phyloP scores from a whole-genome alignment of 2,329 filamentous ascomycete species.

The Apiospora kogelbergensis region DNA sequence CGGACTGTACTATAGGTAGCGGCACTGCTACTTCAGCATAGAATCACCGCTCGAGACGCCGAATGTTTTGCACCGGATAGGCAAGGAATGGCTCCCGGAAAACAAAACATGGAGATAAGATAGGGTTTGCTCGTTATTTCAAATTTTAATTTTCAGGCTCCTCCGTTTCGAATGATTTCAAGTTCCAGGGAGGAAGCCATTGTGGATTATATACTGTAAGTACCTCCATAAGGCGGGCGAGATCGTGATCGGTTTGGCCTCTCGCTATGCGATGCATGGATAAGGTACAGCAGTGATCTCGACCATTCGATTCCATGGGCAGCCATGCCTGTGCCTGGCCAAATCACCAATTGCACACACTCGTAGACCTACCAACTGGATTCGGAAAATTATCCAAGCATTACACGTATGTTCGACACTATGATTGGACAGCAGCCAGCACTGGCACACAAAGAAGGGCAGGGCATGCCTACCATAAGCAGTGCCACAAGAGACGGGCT shows the following conservation, averaged over 20 bases:
- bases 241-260: neutral
- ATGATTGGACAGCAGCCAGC: neutral
- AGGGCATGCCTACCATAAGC: neutral
- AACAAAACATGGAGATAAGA: constrained; percentile 6
- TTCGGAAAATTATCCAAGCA: neutral
- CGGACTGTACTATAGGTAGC: neutral
- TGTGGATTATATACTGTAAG: neutral
- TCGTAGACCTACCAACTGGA: neutral
- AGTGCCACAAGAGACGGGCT: neutral
- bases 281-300: neutral
- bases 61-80: constrained; percentile 3
- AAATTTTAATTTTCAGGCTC: constrained; percentile 3
- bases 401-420: neutral
- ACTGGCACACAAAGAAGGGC: neutral
- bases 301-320: neutral
- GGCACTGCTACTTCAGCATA: neutral
- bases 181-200: neutral
- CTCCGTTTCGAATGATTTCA: constrained; percentile 3
- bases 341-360: neutral
- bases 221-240: neutral
- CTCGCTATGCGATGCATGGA: neutral
- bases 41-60: constrained; percentile 6
- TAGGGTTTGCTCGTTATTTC: neutral
- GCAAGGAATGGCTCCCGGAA: neutral
- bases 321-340: neutral